Evolutionary conservation across 176 grass and related monocot species (phyloP), one percentile per base, ranked within the genome.

Genomic region (Oryza glaberrima): DNA sequence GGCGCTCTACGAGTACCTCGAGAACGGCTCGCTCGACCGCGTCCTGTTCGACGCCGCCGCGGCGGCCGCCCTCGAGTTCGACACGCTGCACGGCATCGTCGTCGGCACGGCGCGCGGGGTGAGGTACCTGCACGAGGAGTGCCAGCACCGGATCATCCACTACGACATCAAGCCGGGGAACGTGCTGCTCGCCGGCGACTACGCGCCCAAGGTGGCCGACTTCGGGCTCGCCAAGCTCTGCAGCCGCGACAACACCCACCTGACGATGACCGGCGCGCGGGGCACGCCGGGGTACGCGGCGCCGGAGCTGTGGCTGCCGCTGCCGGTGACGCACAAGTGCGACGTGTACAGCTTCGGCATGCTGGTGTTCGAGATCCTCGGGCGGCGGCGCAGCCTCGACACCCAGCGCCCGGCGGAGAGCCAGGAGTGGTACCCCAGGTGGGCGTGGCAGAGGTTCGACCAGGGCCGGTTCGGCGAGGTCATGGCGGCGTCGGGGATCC

Each of bases 81-180:
- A 93, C 0, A 92, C 60, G 35, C 85, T 94, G 72, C 88, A 91
- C 47, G 0, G 1, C 23, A 87, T 94, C 72, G 92, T 89, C 36
- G 70, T 87, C 13, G 92, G 89, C 69, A 94, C 92, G 36, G 92
- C 92, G 9, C 91, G 77, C 75, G 92, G 89, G 26, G 86, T 94
- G 46, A 65, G 92, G 65, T 94, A 94, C 83, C 58, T 94, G 12
- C 92, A 94, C 68, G 92, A 91, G 83, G 92, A 94, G 86, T 94
- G 92, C 76, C 79, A 84, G 77, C 92, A 94, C 67, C 74, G 75
- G 86, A 94, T 94, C 63, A 82, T 94, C 56, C 92, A 94, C 83
- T 94, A 94, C 70, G 92, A 94, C 43, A 94, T 94, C 83, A 94
- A 94, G 81, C 92, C 92, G 20, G 66, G 75, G 0, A 94, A 94